Percentiles rank a stretch among this genome's conserved stretches.
phyloP scores from a whole-genome alignment of 1,284 basidiomycete genomes.

The Malassezia globosa region DNA sequence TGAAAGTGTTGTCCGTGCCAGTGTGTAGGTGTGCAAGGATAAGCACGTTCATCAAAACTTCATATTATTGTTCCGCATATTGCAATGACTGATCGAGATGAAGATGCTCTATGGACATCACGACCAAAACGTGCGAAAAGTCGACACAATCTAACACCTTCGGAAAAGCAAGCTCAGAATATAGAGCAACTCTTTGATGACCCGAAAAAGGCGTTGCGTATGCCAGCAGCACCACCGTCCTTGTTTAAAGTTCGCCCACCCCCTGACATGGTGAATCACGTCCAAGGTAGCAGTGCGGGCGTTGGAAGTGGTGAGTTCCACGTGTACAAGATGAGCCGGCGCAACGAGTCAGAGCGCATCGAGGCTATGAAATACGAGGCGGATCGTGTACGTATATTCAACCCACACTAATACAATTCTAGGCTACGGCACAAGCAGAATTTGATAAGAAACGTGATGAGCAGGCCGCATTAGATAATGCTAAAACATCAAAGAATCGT shows the following conservation, averaged over 20 bases:
- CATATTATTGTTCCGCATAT: no score
- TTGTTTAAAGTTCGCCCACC: constrained; percentile 28
- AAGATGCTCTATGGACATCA: neutral
- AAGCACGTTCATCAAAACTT: no score
- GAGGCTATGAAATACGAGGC: constrained; percentile 76
- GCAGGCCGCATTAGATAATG: constrained; percentile 41
- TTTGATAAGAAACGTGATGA: constrained; percentile 23
- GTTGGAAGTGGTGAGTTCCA: constrained; percentile 53
- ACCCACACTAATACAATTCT: constrained; percentile 5
- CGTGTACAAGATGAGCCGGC: constrained; percentile 88
- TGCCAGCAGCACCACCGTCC: constrained; percentile 24
- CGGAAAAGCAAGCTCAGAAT: constrained; percentile 33
- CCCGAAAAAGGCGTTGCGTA: constrained; percentile 27
- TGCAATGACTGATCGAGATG: neutral
- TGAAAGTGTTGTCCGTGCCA: no score
- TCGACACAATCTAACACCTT: constrained; percentile 22
- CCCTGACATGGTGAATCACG: constrained; percentile 66
- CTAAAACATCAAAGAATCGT: constrained; percentile 40
- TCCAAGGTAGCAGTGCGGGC: constrained; percentile 42
- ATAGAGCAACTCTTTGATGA: constrained; percentile 35
- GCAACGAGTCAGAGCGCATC: constrained; percentile 87
- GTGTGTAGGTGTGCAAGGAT: no score
- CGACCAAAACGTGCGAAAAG: neutral
- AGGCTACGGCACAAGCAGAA: constrained; percentile 24
- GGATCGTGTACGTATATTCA: constrained; percentile 59